Evolutionary conservation across 208 protist genomes (phyloP).

Genomic region (Trypanosomatidae sp.): DNA sequence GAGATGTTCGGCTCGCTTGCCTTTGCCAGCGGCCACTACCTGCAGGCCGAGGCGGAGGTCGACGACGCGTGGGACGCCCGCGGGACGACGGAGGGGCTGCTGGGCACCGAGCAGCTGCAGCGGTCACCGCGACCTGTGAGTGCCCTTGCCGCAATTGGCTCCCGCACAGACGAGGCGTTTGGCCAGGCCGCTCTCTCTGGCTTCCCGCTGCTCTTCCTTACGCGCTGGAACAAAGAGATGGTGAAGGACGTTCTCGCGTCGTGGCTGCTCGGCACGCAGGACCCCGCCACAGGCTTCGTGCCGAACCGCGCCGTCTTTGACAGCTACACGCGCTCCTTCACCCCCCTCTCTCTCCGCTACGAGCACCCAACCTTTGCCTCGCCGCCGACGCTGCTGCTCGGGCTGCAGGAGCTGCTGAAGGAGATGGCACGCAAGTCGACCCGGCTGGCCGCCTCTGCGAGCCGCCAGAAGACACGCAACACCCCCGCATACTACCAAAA

Average conservation of each 20-base stretch:
- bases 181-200: slow-evolving; percentile 57
- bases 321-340: slow-evolving; percentile 35
- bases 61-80: slow-evolving; percentile 49
- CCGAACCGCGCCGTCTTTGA: slow-evolving; percentile 51
- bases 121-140: slow-evolving; percentile 25
- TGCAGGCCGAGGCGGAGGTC: slow-evolving; percentile 28
- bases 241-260: slow-evolving; percentile 70
- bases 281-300: slow-evolving; percentile 66
- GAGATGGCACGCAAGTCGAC: slow-evolving; percentile 41
- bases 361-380: slow-evolving; percentile 55
- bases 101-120: slow-evolving; percentile 21
- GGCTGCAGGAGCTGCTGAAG: slow-evolving; percentile 56
- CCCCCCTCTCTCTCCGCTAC: slow-evolving; percentile 33
- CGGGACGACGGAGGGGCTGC: slow-evolving; percentile 15
- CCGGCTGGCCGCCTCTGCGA: slow-evolving; percentile 27
- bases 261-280: slow-evolving; percentile 72
- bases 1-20: slow-evolving; percentile 63
- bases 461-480: slow-evolving; percentile 50
- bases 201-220: slow-evolving; percentile 67
- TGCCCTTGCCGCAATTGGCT: slow-evolving; percentile 52
- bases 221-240: slow-evolving; percentile 81
- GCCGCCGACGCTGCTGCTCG: slow-evolving; percentile 71
- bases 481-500: slow-evolving; percentile 35
- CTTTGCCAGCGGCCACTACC: slow-evolving; percentile 54
- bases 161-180: slow-evolving; percentile 71